phyloP scores from a whole-genome alignment of 139 green algal species.

The Coelastrella sp. region DNA sequence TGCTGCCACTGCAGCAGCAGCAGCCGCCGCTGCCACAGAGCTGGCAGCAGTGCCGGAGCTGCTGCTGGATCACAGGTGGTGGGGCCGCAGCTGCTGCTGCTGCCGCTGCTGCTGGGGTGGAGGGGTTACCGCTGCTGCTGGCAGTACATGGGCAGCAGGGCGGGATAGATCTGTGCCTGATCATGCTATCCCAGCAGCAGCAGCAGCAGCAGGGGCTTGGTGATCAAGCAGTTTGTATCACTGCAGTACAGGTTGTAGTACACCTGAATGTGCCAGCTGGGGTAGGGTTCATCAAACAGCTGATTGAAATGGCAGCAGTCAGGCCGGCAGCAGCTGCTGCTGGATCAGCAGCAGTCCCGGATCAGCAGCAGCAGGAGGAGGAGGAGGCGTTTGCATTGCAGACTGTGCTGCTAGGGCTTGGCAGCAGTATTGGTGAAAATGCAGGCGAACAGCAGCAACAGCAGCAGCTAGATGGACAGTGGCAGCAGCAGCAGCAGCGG shows the following conservation, averaged over 20 bases:
- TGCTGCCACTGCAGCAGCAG: slow-evolving; percentile 53
- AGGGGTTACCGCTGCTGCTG: slow-evolving; percentile 41
- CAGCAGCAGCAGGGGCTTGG: slow-evolving; percentile 31
- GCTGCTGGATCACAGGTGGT: slow-evolving; percentile 43
- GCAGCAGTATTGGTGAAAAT: not conserved
- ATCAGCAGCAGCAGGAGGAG: not conserved
- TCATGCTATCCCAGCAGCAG: slow-evolving; percentile 10
- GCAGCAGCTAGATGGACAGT: not conserved
- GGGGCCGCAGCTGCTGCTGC: slow-evolving; percentile 28
- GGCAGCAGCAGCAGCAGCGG: not conserved
- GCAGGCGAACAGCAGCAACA: not conserved
- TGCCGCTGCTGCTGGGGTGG: not conserved
- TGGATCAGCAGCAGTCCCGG: not conserved
- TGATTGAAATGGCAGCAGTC: slow-evolving; percentile 28
- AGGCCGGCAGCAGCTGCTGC: slow-evolving; percentile 4
- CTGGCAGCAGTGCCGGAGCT: slow-evolving; percentile 11
- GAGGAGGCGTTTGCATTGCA: not conserved
- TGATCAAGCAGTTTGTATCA: not conserved
- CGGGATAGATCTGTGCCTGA: slow-evolving; percentile 1
- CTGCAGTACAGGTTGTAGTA: slow-evolving; percentile 24
- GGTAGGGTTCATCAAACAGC: slow-evolving; percentile 12
- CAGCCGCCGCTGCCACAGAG: slow-evolving; percentile 11
- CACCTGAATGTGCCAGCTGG: slow-evolving; percentile 34
- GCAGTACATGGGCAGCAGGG: slow-evolving; percentile 5
- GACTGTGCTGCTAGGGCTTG: slow-evolving; percentile 20